Base-by-base conservation (phyloP, 768 basidiomycete species). In the Podaxis mareebaensis region DNA sequence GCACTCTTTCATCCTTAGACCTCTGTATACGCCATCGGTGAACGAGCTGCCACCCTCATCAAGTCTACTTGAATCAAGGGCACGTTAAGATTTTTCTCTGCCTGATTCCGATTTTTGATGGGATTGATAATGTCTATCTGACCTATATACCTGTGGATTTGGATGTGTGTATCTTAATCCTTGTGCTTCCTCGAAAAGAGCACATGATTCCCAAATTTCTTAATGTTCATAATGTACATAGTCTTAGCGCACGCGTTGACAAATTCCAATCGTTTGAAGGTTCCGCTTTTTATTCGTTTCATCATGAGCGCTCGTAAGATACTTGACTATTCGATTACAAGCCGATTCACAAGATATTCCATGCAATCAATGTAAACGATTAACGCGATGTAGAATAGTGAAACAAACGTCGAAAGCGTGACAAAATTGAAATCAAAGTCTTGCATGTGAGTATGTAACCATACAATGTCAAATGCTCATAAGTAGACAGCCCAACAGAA, bases 21-120 rank as follows among this genome's bases (percentile, higher is more conserved):
- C 12, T 82, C 83, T 60, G 68, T 84, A 39, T 85, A 83, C 66
- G 83, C 80, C 22, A 75, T 86, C n/a, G 83, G 83, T 6, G 84
- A 84, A 73, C 83, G 83, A 68, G 83, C 82, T 17, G 83, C 81
- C 3, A 79, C 81, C 63, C 66, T 85, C 42, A 83, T 83, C 69
- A 81, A 81, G 66, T 79, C 79, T 5, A 65, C 74, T 26, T 65
- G 57, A 53, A 61, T 26, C 13, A 2, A 51, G 17, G 44, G 10
- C 48, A 10, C 3, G 24, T 51, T 4, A n/a, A 46, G 7, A 17
- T 51, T 51, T 24, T 51, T 51, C 49, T 2, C 11, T 49, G 42
- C 13, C 42, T 20, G 13, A 13, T 44, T 44, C 15, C 3, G 7
- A 8, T 3, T 33, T 33, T 33, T 33, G 33, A 33, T 33, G 33